Base-by-base conservation (phyloP, 176 grass and related monocot species). In the Miscanthus lutarioriparius region DNA sequence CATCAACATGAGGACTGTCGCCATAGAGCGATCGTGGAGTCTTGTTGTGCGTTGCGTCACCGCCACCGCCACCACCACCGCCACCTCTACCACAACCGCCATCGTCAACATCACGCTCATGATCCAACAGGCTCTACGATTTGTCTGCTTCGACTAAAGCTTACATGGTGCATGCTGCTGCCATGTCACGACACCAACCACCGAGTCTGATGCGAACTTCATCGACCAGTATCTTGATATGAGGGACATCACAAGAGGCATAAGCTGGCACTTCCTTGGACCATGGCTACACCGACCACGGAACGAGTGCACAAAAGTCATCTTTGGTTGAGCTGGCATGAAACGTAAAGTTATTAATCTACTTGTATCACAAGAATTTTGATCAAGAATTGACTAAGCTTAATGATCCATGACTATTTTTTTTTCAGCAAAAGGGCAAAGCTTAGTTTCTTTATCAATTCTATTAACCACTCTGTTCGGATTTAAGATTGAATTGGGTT, bases 281-380 rank as follows among this genome's bases (percentile, higher is more conserved):
- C 35, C 44, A 25, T 79, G 80, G 67, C 86, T 86, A 72, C 88
- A 82, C 35, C 78, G 17, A 82, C 82, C 75, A 72, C n/a, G 33
- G 72, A 81, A 54, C 69, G 35, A 69, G 45, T 56, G 72, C 19
- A 22, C 66, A 86, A 35, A 85, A 90, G 72, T 58, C 72, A 27
- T 33, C 78, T 86, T 82, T 85, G 80, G 79, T 86, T 90, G 70
- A 82, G 83, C 33, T 83, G 81, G 83, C 33, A 78, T 73, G 56
- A 66, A 71, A 67, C 54, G 53, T 86, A 90, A 90, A 82, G 78
- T 90, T 58, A 86, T 90, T 86, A 66, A 77, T 72, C 67, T 88
- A 79, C 65, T 72, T 72, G 66, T 64, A 83, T 86, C 30, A 25
- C 51, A 76, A 63, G 65, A 76, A 72, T 73, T 72, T 79, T 83